These are phyloP conservation scores for Chlorella sorokiniana DNA, from an alignment of 139 green algal species.

Conservation along the genomic window DNA sequence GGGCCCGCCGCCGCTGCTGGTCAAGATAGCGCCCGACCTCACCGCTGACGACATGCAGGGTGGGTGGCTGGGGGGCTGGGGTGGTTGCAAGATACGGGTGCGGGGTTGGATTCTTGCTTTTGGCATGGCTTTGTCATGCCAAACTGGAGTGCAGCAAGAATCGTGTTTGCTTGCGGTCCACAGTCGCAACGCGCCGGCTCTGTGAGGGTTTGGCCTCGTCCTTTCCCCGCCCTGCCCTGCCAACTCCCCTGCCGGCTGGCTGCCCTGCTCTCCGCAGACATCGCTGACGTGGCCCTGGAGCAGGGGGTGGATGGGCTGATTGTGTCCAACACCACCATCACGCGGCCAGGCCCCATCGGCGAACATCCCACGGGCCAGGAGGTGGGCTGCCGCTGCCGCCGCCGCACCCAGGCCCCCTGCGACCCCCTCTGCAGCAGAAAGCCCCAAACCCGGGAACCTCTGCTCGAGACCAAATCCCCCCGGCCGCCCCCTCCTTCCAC, in stretches of 20 bases:
- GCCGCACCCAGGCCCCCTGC: neutral
- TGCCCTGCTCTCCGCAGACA: conserved; percentile 56
- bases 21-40: conserved; percentile 97
- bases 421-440: no score
- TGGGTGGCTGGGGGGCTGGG: no score
- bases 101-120: neutral
- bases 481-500: no score
- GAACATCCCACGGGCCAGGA: conserved; percentile 56
- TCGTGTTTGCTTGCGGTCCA: no score
- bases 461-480: no score
- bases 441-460: no score
- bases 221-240: neutral
- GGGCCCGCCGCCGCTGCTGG: conserved; percentile 78
- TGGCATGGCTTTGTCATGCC: no score
- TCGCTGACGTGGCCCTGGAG: conserved; percentile 78
- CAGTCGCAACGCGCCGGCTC: no score
- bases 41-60: conserved; percentile 68
- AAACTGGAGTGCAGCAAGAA: no score
- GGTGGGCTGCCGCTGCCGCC: neutral
- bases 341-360: conserved; percentile 66
- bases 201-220: neutral
- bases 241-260: neutral
- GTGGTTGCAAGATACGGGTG: neutral
- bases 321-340: conserved; percentile 93
- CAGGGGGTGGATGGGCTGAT: conserved; percentile 87